phyloP scores from a whole-genome alignment of 176 grass and related monocot genomes.

The Saccharum spontaneum region DNA sequence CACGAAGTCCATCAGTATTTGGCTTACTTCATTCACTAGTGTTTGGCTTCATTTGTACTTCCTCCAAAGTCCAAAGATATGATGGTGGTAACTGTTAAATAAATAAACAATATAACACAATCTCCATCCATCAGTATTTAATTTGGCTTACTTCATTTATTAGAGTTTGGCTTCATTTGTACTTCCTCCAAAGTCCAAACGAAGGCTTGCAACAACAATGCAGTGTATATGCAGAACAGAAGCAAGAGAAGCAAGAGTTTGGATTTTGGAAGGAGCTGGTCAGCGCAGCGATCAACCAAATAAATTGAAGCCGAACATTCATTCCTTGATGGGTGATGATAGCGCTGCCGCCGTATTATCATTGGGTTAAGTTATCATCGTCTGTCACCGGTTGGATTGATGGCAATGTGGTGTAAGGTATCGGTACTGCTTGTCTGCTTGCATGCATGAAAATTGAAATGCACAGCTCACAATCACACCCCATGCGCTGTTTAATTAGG shows the following conservation, averaged over 20 bases:
- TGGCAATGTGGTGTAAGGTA: neutral
- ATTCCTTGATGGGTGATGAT: neutral
- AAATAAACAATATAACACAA: neutral
- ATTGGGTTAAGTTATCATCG: conserved; percentile 12
- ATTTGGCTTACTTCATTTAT: neutral
- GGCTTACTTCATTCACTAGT: neutral
- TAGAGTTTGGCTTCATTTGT: neutral
- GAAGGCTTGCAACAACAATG: no score
- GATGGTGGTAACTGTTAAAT: neutral
- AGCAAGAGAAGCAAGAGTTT: neutral
- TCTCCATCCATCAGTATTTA: neutral
- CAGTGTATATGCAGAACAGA: neutral
- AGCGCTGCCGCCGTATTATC: conserved; percentile 24
- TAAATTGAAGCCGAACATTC: neutral
- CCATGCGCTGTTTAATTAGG: neutral
- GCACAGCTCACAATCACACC: neutral
- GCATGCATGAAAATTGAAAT: neutral
- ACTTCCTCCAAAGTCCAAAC: neutral
- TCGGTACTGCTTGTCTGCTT: no score
- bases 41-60: neutral
- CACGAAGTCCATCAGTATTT: neutral
- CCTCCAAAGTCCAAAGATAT: neutral
- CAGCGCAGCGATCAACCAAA: neutral
- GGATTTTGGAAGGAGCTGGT: neutral
- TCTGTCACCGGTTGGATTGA: neutral